Percentiles rank a stretch among this genome's conserved stretches.
These are phyloP conservation scores for Nakazawaea pomicola DNA, from an alignment of 805 yeast genomes.

Conservation along the genomic window DNA sequence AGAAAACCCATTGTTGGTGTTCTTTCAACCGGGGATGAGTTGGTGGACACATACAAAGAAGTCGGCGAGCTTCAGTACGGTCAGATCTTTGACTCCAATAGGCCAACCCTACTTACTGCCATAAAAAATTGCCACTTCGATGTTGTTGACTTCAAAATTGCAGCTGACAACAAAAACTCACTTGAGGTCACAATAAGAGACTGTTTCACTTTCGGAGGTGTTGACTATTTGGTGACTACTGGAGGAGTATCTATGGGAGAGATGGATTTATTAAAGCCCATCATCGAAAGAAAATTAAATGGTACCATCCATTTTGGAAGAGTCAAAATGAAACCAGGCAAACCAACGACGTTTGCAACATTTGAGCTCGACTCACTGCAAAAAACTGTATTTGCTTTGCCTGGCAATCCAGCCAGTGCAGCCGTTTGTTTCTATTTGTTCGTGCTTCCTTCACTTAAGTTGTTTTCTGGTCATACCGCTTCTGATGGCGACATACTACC, in stretches of 20 bases:
- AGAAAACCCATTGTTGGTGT: constrained; percentile 41
- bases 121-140: constrained; percentile 30
- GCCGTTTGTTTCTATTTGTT: constrained; percentile 42
- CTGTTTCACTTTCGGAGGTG: constrained; percentile 21
- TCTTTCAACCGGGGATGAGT: constrained; percentile 48
- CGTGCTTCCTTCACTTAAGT: constrained; percentile 39
- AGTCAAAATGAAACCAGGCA: constrained; percentile 57
- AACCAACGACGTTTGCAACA: constrained; percentile 54
- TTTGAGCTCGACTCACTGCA: constrained; percentile 16
- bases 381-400: constrained; percentile 42
- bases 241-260: constrained; percentile 64
- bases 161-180: constrained; percentile 30
- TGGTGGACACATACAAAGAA: constrained; percentile 30
- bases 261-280: constrained; percentile 44
- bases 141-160: constrained; percentile 46
- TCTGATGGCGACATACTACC: constrained; percentile 17
- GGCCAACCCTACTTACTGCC: constrained; percentile 39
- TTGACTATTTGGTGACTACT: constrained; percentile 43
- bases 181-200: constrained; percentile 21
- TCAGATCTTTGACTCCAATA: constrained; percentile 45
- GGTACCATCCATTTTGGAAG: constrained; percentile 50
- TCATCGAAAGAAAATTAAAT: constrained; percentile 33
- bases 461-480: constrained; percentile 27
- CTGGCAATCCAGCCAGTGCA: constrained; percentile 56
- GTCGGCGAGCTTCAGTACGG: constrained; percentile 26